These are phyloP conservation scores for Pythium aquatile DNA, from an alignment of 352 stramenopile genomes.

Conservation along the genomic window DNA sequence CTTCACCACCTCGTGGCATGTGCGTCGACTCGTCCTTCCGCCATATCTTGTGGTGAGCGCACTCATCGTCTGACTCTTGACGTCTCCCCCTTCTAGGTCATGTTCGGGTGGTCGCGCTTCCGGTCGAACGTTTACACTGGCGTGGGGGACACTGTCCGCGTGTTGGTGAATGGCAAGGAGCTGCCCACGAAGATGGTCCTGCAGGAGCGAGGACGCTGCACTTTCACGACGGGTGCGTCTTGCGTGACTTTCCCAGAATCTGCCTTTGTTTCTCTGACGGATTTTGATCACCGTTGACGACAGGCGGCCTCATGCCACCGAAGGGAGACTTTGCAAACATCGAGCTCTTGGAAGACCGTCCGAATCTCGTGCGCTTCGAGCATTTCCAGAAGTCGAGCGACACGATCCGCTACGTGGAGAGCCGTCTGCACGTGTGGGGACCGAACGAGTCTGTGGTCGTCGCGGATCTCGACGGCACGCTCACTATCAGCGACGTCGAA, in stretches of 20 bases:
- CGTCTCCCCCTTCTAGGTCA: conserved; percentile 30
- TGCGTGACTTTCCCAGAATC: not conserved
- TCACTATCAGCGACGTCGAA: conserved; percentile 85
- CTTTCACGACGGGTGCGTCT: conserved; percentile 57
- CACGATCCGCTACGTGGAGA: conserved; percentile 72
- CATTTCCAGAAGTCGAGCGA: conserved; percentile 70
- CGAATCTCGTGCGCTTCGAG: conserved; percentile 76
- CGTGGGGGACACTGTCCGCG: conserved; percentile 68
- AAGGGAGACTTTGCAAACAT: conserved; percentile 50
- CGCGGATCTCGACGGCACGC: conserved; percentile 77
- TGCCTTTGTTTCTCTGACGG: not conserved
- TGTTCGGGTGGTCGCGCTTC: conserved; percentile 74
- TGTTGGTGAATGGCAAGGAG: conserved; percentile 78
- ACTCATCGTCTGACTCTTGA: too few relatives aligned
- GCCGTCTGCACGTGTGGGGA: conserved; percentile 71
- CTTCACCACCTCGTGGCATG: conserved; percentile 75
- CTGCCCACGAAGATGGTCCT: conserved; percentile 77
- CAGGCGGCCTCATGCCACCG: conserved; percentile 55
- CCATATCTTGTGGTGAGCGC: too few relatives aligned
- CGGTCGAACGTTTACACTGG: conserved; percentile 52
- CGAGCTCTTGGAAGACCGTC: conserved; percentile 56
- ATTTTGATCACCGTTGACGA: not conserved
- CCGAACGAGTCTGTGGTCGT: conserved; percentile 81
- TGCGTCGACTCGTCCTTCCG: conserved; percentile 25
- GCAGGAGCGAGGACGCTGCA: conserved; percentile 60